Evolutionary conservation across 768 basidiomycete species (phyloP).

Genomic region (Kwoniella dendrophila): DNA sequence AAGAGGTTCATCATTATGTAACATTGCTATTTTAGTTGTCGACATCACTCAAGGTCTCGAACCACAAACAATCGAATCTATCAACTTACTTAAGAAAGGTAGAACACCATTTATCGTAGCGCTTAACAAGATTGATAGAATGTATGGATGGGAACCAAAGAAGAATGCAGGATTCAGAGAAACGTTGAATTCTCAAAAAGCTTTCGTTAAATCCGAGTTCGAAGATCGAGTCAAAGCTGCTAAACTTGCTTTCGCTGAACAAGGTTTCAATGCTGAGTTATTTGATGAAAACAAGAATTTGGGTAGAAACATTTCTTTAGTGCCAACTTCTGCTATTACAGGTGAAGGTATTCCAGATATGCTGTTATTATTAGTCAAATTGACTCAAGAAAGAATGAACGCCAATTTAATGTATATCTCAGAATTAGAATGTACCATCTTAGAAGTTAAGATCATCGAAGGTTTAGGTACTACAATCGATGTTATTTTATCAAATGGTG

Average conservation of each 20-base stretch:
- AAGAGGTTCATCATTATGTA: constrained; percentile 94
- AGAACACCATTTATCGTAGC: constrained; percentile 99
- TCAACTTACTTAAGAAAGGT: constrained; percentile 83
- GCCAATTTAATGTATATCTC: constrained; percentile 97
- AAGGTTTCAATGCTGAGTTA: constrained; percentile 89
- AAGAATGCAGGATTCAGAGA: constrained; percentile 91
- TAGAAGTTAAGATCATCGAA: constrained; percentile 98
- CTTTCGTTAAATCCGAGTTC: constrained; percentile 83
- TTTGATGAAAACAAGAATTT: constrained; percentile 99
- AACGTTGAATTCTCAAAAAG: constrained; percentile 78
- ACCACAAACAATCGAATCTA: constrained; percentile 95
- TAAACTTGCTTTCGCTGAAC: constrained; percentile 92
- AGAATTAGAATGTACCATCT: constrained; percentile 93
- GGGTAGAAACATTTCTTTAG: constrained; percentile 88
- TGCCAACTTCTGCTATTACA: constrained; percentile 96
- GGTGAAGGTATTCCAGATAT: constrained; percentile 99
- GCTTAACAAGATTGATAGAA: constrained; percentile 98
- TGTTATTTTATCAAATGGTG: constrained; percentile 92
- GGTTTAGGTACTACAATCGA: constrained; percentile 97
- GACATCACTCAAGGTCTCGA: constrained; percentile 99
- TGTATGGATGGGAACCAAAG: constrained; percentile 90
- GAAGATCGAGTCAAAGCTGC: constrained; percentile 83
- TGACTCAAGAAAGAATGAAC: constrained; percentile 97
- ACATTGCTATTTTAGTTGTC: constrained; percentile 97
- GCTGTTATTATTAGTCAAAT: constrained; percentile 96